Evolutionary conservation across 208 protist genomes (phyloP).

Genomic region (Acanthamoeba triangularis): DNA sequence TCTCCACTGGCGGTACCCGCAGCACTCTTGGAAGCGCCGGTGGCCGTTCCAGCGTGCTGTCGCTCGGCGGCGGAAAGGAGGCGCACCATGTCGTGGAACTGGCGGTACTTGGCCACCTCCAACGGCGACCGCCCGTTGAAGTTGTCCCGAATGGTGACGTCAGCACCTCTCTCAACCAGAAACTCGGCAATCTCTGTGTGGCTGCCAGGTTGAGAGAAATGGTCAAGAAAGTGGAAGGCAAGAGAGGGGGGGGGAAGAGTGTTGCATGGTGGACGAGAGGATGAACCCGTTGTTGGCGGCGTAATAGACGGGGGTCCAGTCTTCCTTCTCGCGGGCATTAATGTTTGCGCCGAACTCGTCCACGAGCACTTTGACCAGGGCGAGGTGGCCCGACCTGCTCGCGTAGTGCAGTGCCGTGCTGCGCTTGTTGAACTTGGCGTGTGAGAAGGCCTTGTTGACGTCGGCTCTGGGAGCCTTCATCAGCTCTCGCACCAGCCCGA

Average conservation of each 20-base stretch:
- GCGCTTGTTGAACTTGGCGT: not conserved
- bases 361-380: not conserved
- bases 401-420: constrained; percentile 14
- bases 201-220: not conserved
- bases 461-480: not conserved
- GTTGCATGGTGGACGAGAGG: not conserved
- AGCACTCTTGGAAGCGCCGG: no score
- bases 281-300: constrained; percentile 11
- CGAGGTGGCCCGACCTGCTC: not conserved
- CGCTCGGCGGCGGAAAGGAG: not conserved
- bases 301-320: constrained; percentile 17
- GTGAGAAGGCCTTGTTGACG: not conserved
- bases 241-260: no score
- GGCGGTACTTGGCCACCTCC: not conserved
- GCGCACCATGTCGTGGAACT: not conserved
- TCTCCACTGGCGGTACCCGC: no score
- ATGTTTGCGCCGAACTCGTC: not conserved
- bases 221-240: no score
- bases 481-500: not conserved
- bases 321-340: not conserved
- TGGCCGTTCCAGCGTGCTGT: not conserved
- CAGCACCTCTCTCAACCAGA: not conserved
- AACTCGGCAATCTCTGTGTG: not conserved
- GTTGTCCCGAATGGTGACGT: not conserved
- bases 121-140: not conserved